These are phyloP conservation scores for Helichrysum umbraculigerum DNA, from an alignment of 129 eudicot species.

Conservation along the genomic window DNA sequence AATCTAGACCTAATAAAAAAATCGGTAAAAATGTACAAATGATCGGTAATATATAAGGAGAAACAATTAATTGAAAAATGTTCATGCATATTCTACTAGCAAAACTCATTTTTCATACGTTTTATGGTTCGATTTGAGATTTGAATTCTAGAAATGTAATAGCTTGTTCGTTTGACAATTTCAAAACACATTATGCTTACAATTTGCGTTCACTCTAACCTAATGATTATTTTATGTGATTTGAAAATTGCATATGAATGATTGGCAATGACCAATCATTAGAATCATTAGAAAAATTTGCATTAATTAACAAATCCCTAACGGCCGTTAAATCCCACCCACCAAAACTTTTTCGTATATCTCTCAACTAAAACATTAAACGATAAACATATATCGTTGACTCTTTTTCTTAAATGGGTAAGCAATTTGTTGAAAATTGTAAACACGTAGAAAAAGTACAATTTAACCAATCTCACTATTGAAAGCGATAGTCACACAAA, in stretches of 20 bases:
- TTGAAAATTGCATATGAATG: constrained; percentile 16
- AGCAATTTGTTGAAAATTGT: neutral
- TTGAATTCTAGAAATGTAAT: no score
- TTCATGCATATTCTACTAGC: no score
- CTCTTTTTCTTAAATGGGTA: neutral
- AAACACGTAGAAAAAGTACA: neutral
- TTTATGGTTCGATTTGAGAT: no score
- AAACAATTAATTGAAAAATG: no score
- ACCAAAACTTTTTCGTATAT: constrained; percentile 9
- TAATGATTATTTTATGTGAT: constrained; percentile 3
- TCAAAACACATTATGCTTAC: neutral
- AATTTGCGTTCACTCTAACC: constrained; percentile 20
- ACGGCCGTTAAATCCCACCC: constrained; percentile 34
- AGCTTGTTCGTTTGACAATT: no score
- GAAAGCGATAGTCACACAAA: neutral
- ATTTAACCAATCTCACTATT: neutral
- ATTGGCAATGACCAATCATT: constrained; percentile 29
- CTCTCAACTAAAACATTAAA: neutral
- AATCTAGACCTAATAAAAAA: no score
- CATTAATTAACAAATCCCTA: neutral
- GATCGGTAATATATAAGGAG: no score
- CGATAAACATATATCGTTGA: neutral
- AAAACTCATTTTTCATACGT: no score
- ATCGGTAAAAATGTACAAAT: no score
- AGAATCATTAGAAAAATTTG: constrained; percentile 8